Evolutionary conservation across 2,329 filamentous ascomycete species (phyloP), one percentile per base, ranked within the genome.

Genomic region (Lecanicillium sp.): DNA sequence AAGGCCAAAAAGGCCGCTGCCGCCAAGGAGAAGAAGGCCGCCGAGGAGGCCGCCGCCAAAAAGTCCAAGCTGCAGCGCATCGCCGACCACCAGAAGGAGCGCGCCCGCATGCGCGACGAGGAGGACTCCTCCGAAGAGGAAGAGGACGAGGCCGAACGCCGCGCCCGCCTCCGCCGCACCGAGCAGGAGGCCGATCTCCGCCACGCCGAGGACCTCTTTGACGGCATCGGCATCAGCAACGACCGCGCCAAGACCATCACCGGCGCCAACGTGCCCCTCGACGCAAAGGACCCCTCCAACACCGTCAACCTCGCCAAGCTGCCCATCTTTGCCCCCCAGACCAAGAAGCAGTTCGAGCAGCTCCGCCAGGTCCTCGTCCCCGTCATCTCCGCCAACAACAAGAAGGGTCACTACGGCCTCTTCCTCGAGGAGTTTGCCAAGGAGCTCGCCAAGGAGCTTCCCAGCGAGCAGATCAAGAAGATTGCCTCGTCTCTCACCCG

Each of bases 401-500:
- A 91, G 77, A 96, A 95, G 74, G 79, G 89, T 1, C 90, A 95
- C 57, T 98, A 97, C 70, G 71, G 81, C 26, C 71, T 95, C 36
- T 97, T 96, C 77, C 75, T 95, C 49, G 87, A 91, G 66, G 93
- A 97, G 61, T 93, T 98, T 62, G 70, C 79, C 55, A 95, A 95
- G 75, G 83, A 88, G 62, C 78, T 97, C 37, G 81, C 84, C 59
- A 90, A 90, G 70, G 90, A 95, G 23, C 70, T 98, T 56, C 83
- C 86, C 12, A 95, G 88, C 64, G 85, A 93, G 49, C 90, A 97
- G 72, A 90, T 97, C 70, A 96, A 97, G 80, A 97, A 97, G 77
- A 81, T 95, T 56, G 81, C 89, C 11, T 94, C 87, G 67, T 78
- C 80, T 5, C 70, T 98, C 61, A 95, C 90, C n/a, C 85, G 90